These are phyloP conservation scores for Haematococcus lacustris DNA, from an alignment of 139 green algal genomes.

Conservation along the genomic window DNA sequence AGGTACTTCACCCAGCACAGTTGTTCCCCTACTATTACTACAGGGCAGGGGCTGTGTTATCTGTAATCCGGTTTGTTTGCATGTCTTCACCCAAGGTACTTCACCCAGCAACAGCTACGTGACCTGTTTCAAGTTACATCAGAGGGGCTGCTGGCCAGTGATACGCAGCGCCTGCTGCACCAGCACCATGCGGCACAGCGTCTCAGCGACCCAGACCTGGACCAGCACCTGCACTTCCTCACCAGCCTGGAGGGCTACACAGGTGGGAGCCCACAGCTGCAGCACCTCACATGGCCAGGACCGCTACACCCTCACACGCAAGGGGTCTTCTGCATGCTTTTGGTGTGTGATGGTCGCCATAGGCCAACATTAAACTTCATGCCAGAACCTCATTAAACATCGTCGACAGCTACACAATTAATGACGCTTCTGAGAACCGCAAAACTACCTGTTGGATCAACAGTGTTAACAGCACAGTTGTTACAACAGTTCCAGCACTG, in stretches of 20 bases:
- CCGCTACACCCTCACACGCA: not conserved
- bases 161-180: constrained; percentile 65
- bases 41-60: no score
- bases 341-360: not conserved
- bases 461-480: not conserved
- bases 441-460: not conserved
- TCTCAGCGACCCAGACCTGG: constrained; percentile 20
- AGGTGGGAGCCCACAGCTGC: constrained; percentile 16
- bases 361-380: not conserved
- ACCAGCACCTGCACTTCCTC: constrained; percentile 43
- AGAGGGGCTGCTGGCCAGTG: constrained; percentile 39
- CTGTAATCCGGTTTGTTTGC: no score
- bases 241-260: constrained; percentile 26
- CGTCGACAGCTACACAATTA: not conserved
- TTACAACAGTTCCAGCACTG: no score
- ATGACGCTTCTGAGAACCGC: no score
- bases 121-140: constrained; percentile 66
- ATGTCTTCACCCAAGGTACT: no score
- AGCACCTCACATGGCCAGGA: not conserved
- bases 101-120: constrained; percentile 57
- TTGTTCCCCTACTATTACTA: no score
- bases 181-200: constrained; percentile 56
- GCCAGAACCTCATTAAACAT: not conserved
- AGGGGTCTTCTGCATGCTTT: not conserved
- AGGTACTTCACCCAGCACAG: no score